These are phyloP conservation scores for Cucumis cinereus DNA, from an alignment of 306 rosid genomes.

Conservation along the genomic window DNA sequence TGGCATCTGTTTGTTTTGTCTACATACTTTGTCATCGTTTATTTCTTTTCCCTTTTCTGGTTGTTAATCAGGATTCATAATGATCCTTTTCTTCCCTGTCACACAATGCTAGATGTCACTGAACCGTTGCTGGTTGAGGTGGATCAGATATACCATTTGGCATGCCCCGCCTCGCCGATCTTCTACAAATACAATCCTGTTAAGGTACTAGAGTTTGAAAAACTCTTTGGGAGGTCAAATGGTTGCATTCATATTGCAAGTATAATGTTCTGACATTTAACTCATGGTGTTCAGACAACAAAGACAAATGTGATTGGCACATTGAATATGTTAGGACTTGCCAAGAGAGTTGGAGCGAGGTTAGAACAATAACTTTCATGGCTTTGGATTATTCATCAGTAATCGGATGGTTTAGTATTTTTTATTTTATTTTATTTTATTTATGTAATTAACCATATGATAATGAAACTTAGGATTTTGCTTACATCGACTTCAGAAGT, in stretches of 20 bases:
- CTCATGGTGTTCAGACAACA: slow-evolving; percentile 46
- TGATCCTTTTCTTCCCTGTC: background rate
- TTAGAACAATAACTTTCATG: slow-evolving; percentile 12
- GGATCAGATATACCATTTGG: slow-evolving; percentile 92
- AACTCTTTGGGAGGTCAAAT: background rate
- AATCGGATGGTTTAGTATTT: background rate
- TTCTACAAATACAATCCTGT: slow-evolving; percentile 96
- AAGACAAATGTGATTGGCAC: slow-evolving; percentile 98
- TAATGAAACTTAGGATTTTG: slow-evolving; percentile 55
- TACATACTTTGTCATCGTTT: background rate
- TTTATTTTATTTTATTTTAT: background rate
- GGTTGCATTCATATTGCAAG: background rate
- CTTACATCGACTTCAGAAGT: slow-evolving; percentile 98
- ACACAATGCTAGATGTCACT: slow-evolving; percentile 49
- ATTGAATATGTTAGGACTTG: slow-evolving; percentile 96
- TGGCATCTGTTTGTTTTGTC: slow-evolving; percentile 1
- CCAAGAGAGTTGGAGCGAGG: slow-evolving; percentile 99
- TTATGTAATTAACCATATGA: slow-evolving; percentile 18
- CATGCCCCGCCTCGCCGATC: slow-evolving; percentile 96
- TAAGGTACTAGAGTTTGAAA: slow-evolving; percentile 33
- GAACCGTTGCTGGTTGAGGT: slow-evolving; percentile 81
- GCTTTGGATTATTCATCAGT: background rate
- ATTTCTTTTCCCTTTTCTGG: background rate
- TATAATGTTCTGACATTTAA: background rate
- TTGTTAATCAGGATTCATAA: background rate